These are phyloP conservation scores for Naganishia cerealis DNA, from an alignment of 1,284 basidiomycete species.

Conservation along the genomic window DNA sequence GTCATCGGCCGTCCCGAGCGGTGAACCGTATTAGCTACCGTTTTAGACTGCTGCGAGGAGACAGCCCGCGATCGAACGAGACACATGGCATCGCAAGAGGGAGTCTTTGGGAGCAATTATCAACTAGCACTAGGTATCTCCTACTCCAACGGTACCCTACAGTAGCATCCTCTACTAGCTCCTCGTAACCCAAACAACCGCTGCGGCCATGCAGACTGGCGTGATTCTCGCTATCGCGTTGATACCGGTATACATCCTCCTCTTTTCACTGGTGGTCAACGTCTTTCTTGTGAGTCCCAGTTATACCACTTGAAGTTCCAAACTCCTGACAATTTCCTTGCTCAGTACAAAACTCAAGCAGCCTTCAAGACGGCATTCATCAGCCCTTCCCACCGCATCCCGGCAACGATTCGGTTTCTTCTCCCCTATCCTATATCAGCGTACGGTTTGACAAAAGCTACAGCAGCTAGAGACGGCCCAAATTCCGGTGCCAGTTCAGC, in stretches of 20 bases:
- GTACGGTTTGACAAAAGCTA: background rate
- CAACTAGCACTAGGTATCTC: background rate
- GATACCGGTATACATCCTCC: conserved; percentile 27
- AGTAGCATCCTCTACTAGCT: background rate
- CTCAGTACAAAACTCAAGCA: conserved; percentile 13
- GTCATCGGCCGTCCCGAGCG: background rate
- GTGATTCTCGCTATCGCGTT: conserved; percentile 22
- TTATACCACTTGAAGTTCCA: background rate
- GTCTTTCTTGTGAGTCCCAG: conserved; percentile 8
- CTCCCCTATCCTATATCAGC: conserved; percentile 26
- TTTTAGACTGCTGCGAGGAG: too few species aligned
- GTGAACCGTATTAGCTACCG: too few species aligned
- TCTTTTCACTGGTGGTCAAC: conserved; percentile 15
- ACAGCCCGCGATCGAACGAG: background rate
- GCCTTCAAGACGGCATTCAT: conserved; percentile 18
- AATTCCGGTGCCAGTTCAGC: background rate
- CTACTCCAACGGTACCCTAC: background rate
- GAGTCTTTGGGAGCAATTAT: too few species aligned
- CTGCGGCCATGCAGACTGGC: conserved; percentile 16
- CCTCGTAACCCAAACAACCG: background rate
- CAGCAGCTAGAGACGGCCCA: background rate
- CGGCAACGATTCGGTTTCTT: conserved; percentile 20
- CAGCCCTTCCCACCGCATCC: conserved; percentile 17
- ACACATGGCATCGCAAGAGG: background rate
- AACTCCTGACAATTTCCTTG: background rate